Evolutionary conservation across 2,329 filamentous ascomycete species (phyloP).

Genomic region (Penicillium brasilianum): DNA sequence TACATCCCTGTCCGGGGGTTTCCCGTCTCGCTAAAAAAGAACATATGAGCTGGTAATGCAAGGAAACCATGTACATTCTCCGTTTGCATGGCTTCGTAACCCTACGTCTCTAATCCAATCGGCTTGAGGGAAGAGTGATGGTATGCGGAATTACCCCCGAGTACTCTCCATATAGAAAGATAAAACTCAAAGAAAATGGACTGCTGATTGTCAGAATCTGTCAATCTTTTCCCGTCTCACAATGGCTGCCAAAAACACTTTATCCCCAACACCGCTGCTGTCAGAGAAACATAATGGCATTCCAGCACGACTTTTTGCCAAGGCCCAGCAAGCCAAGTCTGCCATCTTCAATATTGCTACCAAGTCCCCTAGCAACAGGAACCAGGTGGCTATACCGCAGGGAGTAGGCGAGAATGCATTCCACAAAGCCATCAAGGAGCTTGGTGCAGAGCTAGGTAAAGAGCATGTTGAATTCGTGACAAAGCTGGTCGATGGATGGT

Average conservation of each 20-base stretch:
- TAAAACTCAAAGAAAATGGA: not conserved
- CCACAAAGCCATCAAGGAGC: conserved; percentile 9
- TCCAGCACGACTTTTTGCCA: conserved; percentile 10
- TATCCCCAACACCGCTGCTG: conserved; percentile 1
- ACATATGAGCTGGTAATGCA: not conserved
- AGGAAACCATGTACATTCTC: not conserved
- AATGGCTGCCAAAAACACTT: conserved; percentile 1
- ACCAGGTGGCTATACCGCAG: conserved; percentile 9
- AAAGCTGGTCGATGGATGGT: conserved; percentile 16
- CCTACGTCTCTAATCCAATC: not conserved
- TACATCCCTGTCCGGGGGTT: not conserved
- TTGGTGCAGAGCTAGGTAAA: conserved; percentile 4
- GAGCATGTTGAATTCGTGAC: conserved; percentile 14
- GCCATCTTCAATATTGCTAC: conserved; percentile 15
- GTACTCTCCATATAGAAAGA: not conserved
- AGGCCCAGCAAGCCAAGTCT: conserved; percentile 16
- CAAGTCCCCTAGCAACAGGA: conserved; percentile 8
- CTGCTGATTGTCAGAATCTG: not conserved
- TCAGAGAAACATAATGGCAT: not conserved
- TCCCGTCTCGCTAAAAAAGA: not conserved
- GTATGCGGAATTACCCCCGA: not conserved
- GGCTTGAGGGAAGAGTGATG: not conserved
- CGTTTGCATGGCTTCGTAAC: not conserved
- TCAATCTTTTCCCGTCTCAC: not conserved
- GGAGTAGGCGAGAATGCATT: conserved; percentile 6